These are phyloP conservation scores for Penicillium hesseltinei DNA, from an alignment of 2,329 filamentous ascomycete genomes.

Conservation along the genomic window DNA sequence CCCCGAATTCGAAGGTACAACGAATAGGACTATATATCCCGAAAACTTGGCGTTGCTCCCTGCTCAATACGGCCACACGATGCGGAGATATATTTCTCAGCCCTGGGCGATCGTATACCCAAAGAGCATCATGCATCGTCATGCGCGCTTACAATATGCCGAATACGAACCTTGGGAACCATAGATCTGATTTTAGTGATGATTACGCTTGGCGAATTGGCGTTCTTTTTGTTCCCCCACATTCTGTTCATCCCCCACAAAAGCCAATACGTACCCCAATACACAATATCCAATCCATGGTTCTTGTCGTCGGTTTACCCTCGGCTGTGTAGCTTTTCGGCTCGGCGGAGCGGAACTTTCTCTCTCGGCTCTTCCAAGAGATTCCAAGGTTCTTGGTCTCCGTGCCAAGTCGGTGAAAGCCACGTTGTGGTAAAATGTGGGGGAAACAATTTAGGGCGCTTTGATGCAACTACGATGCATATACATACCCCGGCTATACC, in stretches of 20 bases:
- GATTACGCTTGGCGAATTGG: neutral
- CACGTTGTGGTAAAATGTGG: neutral
- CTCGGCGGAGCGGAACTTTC: conserved; percentile 20
- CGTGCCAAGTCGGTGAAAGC: neutral
- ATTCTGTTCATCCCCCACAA: conserved; percentile 3
- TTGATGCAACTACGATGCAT: neutral
- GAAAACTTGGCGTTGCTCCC: neutral
- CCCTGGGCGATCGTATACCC: neutral
- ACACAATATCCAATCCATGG: neutral
- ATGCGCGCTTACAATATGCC: neutral
- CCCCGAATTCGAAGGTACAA: neutral
- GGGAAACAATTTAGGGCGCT: no score
- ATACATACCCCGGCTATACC: neutral
- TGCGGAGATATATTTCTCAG: conserved; percentile 4
- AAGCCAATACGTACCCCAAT: neutral
- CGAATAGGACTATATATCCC: neutral
- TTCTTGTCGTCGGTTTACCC: neutral
- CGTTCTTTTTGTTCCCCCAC: neutral
- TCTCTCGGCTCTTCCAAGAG: neutral
- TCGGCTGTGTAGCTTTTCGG: conserved; percentile 9
- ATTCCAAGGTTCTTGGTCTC: neutral
- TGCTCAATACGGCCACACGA: neutral
- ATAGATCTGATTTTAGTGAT: neutral
- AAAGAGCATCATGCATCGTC: conserved; percentile 1
- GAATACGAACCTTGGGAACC: neutral